phyloP scores from a whole-genome alignment of 1,284 basidiomycete genomes.

The Dichomitus squalens region DNA sequence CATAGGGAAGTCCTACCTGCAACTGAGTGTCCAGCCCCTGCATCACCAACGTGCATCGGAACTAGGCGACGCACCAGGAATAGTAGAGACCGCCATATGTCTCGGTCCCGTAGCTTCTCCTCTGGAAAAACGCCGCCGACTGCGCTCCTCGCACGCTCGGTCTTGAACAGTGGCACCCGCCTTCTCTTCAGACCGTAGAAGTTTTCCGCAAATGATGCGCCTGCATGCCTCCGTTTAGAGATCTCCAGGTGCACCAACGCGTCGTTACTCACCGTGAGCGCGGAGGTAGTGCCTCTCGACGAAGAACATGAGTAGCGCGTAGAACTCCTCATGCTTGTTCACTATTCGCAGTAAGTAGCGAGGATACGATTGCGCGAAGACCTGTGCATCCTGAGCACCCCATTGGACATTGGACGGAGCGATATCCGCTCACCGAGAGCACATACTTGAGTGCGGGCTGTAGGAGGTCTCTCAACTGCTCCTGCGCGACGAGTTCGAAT shows the following conservation, averaged over 20 bases:
- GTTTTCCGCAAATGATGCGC: slow-evolving; percentile 89
- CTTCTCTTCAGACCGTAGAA: slow-evolving; percentile 90
- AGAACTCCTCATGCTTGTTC: slow-evolving; percentile 96
- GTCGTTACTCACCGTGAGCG: slow-evolving; percentile 65
- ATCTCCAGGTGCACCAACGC: background rate
- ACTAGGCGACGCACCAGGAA: slow-evolving; percentile 70
- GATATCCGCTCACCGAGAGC: slow-evolving; percentile 65
- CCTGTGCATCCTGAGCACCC: slow-evolving; percentile 46
- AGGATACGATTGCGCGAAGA: slow-evolving; percentile 95
- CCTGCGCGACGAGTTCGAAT: slow-evolving; percentile 95
- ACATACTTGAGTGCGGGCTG: slow-evolving; percentile 97
- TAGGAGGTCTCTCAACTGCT: slow-evolving; percentile 89
- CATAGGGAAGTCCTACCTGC: slow-evolving; percentile 89
- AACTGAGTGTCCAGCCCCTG: background rate
- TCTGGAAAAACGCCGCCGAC: slow-evolving; percentile 64
- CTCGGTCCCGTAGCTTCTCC: slow-evolving; percentile 62
- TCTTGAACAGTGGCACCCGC: slow-evolving; percentile 69
- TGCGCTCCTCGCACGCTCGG: slow-evolving; percentile 64
- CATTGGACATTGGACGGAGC: background rate
- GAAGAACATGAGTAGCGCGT: slow-evolving; percentile 84
- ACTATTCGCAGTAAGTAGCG: slow-evolving; percentile 91
- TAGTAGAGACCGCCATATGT: slow-evolving; percentile 75
- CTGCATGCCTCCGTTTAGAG: slow-evolving; percentile 39
- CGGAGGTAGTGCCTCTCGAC: slow-evolving; percentile 92
- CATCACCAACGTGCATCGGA: background rate